Conservation (phyloP, 2,329 filamentous ascomycete species). For the Pyrenochaeta sp. region DNA sequence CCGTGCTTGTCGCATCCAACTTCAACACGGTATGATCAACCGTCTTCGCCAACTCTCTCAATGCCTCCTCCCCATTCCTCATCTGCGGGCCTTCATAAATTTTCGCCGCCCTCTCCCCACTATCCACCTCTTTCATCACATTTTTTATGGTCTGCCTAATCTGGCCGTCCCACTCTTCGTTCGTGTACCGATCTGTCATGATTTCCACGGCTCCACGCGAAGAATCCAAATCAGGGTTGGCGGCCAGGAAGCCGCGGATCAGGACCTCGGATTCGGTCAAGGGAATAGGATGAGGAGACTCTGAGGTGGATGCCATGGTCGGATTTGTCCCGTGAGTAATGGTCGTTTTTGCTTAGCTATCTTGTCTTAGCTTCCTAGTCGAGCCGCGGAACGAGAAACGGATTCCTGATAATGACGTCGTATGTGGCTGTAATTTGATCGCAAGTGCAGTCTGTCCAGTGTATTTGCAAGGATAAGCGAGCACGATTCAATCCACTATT, state of each 20-base stretch:
- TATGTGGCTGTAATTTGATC: conserved; percentile 14
- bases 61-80: conserved; percentile 33
- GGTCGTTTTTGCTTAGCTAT: conserved; percentile 1
- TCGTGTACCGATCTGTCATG: conserved; percentile 55
- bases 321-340: conserved; percentile 2
- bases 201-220: conserved; percentile 36
- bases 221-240: conserved; percentile 37
- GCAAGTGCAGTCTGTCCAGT: conserved; percentile 2
- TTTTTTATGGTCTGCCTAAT: conserved; percentile 46
- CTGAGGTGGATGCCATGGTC: conserved; percentile 18
- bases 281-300: conserved; percentile 31
- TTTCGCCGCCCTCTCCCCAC: conserved; percentile 35
- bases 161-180: conserved; percentile 53
- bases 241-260: conserved; percentile 43
- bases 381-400: conserved; percentile 1
- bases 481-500: not conserved
- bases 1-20: conserved; percentile 54
- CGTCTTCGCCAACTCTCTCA: conserved; percentile 43
- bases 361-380: not conserved
- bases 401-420: not conserved
- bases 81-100: conserved; percentile 36
- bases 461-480: not conserved
- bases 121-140: conserved; percentile 36
- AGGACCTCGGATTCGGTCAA: conserved; percentile 44
- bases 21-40: conserved; percentile 61